A percentile compares a stretch with the other conserved stretches of the same genome.
These are phyloP conservation scores for Arthrobotrys iridis DNA, from an alignment of 2,329 filamentous ascomycete species.

Conservation along the genomic window DNA sequence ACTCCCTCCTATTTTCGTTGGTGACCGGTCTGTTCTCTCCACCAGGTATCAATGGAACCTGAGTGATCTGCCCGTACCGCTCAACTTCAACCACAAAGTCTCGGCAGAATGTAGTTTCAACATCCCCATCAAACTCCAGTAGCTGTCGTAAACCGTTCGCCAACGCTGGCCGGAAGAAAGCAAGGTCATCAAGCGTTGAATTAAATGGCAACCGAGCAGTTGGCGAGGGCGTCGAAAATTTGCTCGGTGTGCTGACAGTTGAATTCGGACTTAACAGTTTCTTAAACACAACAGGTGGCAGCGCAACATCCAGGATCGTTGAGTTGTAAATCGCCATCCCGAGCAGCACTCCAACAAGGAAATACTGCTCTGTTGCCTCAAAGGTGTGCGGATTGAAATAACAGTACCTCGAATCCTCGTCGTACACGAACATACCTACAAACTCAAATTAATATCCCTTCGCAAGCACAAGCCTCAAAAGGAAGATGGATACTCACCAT, in stretches of 20 bases:
- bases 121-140: conserved; percentile 84
- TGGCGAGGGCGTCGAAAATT: conserved; percentile 65
- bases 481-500: conserved; percentile 69
- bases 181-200: conserved; percentile 82
- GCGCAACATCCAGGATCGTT: conserved; percentile 85
- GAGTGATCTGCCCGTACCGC: conserved; percentile 75
- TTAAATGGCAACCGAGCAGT: conserved; percentile 70
- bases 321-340: conserved; percentile 95
- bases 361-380: conserved; percentile 91
- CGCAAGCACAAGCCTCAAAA: not conserved
- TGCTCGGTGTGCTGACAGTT: conserved; percentile 64
- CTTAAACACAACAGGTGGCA: conserved; percentile 88
- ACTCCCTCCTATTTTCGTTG: conserved; percentile 84
- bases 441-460: conserved; percentile 24
- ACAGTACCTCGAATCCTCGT: conserved; percentile 87
- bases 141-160: conserved; percentile 79
- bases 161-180: conserved; percentile 79
- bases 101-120: conserved; percentile 80
- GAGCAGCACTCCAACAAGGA: conserved; percentile 85
- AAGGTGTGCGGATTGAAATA: conserved; percentile 93
- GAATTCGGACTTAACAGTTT: conserved; percentile 83
- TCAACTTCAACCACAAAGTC: conserved; percentile 83
- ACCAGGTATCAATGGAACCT: conserved; percentile 76
- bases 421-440: conserved; percentile 87
- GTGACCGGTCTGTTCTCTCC: conserved; percentile 81